phyloP scores from a whole-genome alignment of 306 rosid genomes.

The Mimosa pudica region DNA sequence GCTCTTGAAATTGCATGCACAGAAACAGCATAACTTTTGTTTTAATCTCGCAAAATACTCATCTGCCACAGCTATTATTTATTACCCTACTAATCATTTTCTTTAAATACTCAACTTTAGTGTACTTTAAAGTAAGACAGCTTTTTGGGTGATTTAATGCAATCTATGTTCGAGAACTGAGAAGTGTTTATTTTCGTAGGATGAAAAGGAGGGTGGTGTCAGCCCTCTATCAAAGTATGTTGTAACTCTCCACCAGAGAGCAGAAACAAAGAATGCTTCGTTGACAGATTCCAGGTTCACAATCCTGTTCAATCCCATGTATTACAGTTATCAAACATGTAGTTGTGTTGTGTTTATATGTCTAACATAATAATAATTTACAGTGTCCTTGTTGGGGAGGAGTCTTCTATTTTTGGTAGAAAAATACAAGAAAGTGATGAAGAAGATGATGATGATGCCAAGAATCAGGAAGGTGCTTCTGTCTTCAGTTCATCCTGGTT shows the following conservation, averaged over 20 bases:
- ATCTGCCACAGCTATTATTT: constrained; percentile 17
- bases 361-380: constrained; percentile 43
- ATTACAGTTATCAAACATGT: constrained; percentile 19
- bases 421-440: constrained; percentile 62
- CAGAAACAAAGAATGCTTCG: constrained; percentile 56
- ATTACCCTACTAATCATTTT: neutral
- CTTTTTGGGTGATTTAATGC: constrained; percentile 3
- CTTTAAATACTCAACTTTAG: constrained; percentile 9
- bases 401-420: constrained; percentile 58
- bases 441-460: constrained; percentile 48
- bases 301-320: constrained; percentile 13
- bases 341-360: constrained; percentile 32
- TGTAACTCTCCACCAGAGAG: constrained; percentile 59
- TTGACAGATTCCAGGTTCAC: constrained; percentile 78
- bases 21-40: neutral
- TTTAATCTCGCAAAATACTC: constrained; percentile 9
- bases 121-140: neutral
- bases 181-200: constrained; percentile 47
- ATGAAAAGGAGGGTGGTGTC: constrained; percentile 59
- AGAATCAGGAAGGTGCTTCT: constrained; percentile 55
- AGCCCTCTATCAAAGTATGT: constrained; percentile 71
- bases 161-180: constrained; percentile 24
- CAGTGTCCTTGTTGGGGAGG: constrained; percentile 85
- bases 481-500: constrained; percentile 87
- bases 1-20: neutral